Percentiles rank a stretch among this genome's conserved stretches.
Conservation (phyloP, 2,329 filamentous ascomycete genomes). For the Stagonosporopsis chrysanthemi region DNA sequence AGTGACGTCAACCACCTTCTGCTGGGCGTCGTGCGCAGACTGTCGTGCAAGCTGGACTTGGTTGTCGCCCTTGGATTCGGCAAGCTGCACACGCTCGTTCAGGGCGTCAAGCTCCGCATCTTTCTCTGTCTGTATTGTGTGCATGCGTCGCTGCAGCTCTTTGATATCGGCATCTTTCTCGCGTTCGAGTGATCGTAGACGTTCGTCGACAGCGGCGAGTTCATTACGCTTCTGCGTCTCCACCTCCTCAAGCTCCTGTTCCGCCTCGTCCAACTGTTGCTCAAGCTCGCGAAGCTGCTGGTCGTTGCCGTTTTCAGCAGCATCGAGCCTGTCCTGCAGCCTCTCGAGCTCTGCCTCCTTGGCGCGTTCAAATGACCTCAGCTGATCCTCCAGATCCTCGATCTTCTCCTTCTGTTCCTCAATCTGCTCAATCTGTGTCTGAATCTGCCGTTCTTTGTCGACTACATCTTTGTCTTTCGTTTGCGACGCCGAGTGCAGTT, state of each 20-base stretch:
- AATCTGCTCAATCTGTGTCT: slow-evolving; percentile 42
- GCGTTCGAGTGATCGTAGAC: slow-evolving; percentile 40
- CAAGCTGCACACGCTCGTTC: slow-evolving; percentile 49
- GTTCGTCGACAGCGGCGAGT: slow-evolving; percentile 41
- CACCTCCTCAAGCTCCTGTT: slow-evolving; percentile 36
- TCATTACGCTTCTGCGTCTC: slow-evolving; percentile 43
- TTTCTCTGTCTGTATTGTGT: slow-evolving; percentile 43
- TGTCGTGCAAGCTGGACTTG: slow-evolving; percentile 52
- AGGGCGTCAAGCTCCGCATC: slow-evolving; percentile 53
- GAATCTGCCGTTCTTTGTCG: slow-evolving; percentile 40
- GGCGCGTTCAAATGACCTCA: slow-evolving; percentile 35
- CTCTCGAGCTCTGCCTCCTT: slow-evolving; percentile 55
- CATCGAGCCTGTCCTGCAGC: slow-evolving; percentile 52
- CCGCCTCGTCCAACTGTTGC: slow-evolving; percentile 47
- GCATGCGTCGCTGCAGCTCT: slow-evolving; percentile 44
- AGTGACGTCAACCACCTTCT: slow-evolving; percentile 47
- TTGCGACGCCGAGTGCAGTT: slow-evolving; percentile 36
- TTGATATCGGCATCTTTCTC: slow-evolving; percentile 50
- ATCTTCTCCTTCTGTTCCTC: slow-evolving; percentile 45
- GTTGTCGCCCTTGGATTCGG: slow-evolving; percentile 51
- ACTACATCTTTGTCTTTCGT: slow-evolving; percentile 31
- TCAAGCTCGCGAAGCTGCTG: slow-evolving; percentile 60
- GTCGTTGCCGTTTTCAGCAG: slow-evolving; percentile 51
- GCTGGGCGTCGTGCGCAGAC: slow-evolving; percentile 48
- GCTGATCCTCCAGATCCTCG: slow-evolving; percentile 44